Base-by-base conservation (phyloP, 202 grass and related monocot species). In the Eragrostis tef region DNA sequence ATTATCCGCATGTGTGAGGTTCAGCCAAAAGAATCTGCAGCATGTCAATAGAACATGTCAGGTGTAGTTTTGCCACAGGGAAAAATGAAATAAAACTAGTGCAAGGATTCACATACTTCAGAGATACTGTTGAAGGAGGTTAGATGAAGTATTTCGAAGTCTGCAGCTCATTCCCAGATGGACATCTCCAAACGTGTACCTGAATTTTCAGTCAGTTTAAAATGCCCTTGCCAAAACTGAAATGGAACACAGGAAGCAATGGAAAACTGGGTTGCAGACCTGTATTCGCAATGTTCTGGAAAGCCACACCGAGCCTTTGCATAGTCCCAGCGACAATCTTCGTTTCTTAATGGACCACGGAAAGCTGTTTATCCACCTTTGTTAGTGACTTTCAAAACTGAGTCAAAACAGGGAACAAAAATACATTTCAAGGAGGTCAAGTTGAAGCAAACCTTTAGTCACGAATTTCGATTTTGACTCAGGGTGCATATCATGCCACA, bases 401-500 rank as follows among this genome's bases (percentile, higher is more conserved):
- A 75, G 42, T 64, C 58, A 47, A 71, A 64, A 17, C n/a, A 84
- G 11, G 48, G 31, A 27, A 63, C 0, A 7, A 14, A 43, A 14
- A 74, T 73, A 20, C 26, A 49, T 26, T 41, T 64, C n/a, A 2
- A 64, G 42, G 57, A 58, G 64, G 14, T 59, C 58, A 70, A 60
- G 74, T 77, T 49, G 22, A 77, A 69, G 27, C 67, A 64, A 59
- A 94, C 93, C 94, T 92, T 98, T 98, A 0, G 88, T 93, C 67
- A 98, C 92, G n/a, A 98, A 98, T 70, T 98, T 98, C 26, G 94
- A 91, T 90, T 89, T 91, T 70, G 90, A 86, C 12, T 94, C 69
- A 57, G 88, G 88, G 85, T 98, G 94, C 75, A 93, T 77, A 46
- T 94, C 94, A 84, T 98, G 92, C 94, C 94, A 98, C 92, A 98